Evolutionary conservation across 805 yeast genomes (phyloP), one percentile per base, ranked within the genome.

Genomic region (Clavispora phyllophila): DNA sequence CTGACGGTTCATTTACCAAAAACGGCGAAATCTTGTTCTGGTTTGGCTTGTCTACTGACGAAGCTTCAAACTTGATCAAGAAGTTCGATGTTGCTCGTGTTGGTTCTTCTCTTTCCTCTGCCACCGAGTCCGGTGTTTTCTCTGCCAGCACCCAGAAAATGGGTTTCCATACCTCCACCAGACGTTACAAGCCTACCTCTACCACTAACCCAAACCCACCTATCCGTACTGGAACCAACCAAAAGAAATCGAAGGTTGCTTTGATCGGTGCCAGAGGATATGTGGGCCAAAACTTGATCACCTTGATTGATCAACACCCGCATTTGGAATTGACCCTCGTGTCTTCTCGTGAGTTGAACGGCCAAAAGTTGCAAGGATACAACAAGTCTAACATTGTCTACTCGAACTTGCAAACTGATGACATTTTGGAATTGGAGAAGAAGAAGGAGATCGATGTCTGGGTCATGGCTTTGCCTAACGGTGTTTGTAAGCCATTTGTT

Each of bases 401-500:
- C 67, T 87, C 87, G 48, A 93, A 90, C 65, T 73, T 93, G 54
- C 90, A 84, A 60, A 76, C 83, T 36, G 96, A 88, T 57, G 98
- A 93, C 55, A 84, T 93, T 51, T 80, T 80, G 58, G 68, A 72
- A 50, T 68, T 93, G 48, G 99, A 91, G 65, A 75, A 81, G 50
- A 70, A 79, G 37, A 79, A 81, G 39, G 86, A 79, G 41, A 87
- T 93, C 45, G 99, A 93, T 58, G 84, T 90, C 40, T 93, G 99
- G 99, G 95, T 95, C 22, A 93, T 95, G 99, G 99, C 99, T 2
- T 76, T 93, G 57, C 99, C 99, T 50, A 93, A 93, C 62, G 97
- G 96, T 38, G 96, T 93, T 29, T 93, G 98, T 60, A 81, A 82
- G 60, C 93, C 89, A 42, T 85, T 86, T 61, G 93, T 86, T 31